Evolutionary conservation across 1,139 yeast genomes (phyloP).

Genomic region (Hyphopichia wangnamkhiaoensis): DNA sequence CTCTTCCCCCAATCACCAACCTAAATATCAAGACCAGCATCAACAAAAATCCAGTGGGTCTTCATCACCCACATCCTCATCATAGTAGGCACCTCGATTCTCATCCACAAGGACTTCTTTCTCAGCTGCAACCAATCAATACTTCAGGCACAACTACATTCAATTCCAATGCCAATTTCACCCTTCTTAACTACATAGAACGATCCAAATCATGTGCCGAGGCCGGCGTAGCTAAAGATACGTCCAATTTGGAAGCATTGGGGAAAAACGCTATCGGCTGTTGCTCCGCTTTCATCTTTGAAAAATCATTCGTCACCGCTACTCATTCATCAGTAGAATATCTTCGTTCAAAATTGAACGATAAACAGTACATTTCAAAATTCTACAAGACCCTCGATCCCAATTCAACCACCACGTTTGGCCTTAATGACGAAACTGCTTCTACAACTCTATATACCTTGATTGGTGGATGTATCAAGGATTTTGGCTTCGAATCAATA

Average conservation of each 20-base stretch:
- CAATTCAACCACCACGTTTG: conserved; percentile 28
- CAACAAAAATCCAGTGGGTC: too few relatives aligned
- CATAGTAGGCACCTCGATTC: not conserved
- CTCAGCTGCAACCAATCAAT: not conserved
- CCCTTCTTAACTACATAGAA: conserved; percentile 49
- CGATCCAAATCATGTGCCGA: conserved; percentile 67
- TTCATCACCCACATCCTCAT: conserved; percentile 2
- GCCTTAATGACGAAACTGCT: conserved; percentile 48
- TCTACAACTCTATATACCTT: conserved; percentile 55
- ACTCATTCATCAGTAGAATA: conserved; percentile 52
- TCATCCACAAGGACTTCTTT: conserved; percentile 1
- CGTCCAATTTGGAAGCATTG: conserved; percentile 51
- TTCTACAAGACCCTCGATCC: conserved; percentile 54
- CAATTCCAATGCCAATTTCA: conserved; percentile 19
- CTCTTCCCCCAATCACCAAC: conserved; percentile 16
- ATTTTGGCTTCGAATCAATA: conserved; percentile 74
- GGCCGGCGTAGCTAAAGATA: conserved; percentile 37
- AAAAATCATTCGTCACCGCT: conserved; percentile 40
- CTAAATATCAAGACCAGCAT: conserved; percentile 4
- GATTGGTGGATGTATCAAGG: conserved; percentile 72
- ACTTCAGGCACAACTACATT: not conserved
- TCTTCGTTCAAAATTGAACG: conserved; percentile 51
- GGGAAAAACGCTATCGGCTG: conserved; percentile 60
- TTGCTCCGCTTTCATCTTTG: conserved; percentile 61
- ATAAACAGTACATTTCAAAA: conserved; percentile 44